phyloP scores from a whole-genome alignment of 345 rosid species.

The Barbarea vulgaris region DNA sequence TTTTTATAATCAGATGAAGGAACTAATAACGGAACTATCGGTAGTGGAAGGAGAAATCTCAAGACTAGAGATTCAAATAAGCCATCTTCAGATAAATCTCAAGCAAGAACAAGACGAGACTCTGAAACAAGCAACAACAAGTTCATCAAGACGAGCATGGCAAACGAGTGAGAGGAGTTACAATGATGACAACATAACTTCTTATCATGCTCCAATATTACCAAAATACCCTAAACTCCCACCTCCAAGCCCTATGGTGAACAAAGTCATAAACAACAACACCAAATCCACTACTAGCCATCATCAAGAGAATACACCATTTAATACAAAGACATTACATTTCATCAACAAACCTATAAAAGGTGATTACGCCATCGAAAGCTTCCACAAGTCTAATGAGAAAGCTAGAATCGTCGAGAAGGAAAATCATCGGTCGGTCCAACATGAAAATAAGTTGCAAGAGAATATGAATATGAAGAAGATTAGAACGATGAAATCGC shows the following conservation, averaged over 20 bases:
- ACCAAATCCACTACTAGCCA: slow-evolving; percentile 29
- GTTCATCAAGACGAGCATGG: slow-evolving; percentile 47
- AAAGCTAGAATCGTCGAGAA: slow-evolving; percentile 43
- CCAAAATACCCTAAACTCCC: slow-evolving; percentile 32
- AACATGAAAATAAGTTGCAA: slow-evolving; percentile 44
- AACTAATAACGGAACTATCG: slow-evolving; percentile 71
- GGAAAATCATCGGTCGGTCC: slow-evolving; percentile 48
- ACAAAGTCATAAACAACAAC: slow-evolving; percentile 35
- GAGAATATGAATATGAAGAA: slow-evolving; percentile 42
- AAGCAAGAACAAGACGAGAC: slow-evolving; percentile 62
- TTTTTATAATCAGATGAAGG: slow-evolving; percentile 56
- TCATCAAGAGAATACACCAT: slow-evolving; percentile 48
- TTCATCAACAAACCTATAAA: slow-evolving; percentile 91
- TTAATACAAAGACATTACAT: slow-evolving; percentile 84
- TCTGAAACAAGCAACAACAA: slow-evolving; percentile 51
- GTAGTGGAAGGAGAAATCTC: slow-evolving; percentile 78
- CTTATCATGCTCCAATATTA: slow-evolving; percentile 24
- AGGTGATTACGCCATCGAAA: slow-evolving; percentile 60
- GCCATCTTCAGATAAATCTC: slow-evolving; percentile 59
- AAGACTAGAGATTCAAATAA: slow-evolving; percentile 69
- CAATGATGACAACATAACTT: slow-evolving; percentile 1
- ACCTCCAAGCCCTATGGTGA: slow-evolving; percentile 47
- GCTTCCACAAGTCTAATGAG: slow-evolving; percentile 53
- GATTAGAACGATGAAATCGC: slow-evolving; percentile 52
- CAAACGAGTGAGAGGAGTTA: slow-evolving; percentile 35